Evolutionary conservation across 495 filamentous ascomycete species (phyloP), one percentile per base, ranked within the genome.

Genomic region (Aspergillus leporis): DNA sequence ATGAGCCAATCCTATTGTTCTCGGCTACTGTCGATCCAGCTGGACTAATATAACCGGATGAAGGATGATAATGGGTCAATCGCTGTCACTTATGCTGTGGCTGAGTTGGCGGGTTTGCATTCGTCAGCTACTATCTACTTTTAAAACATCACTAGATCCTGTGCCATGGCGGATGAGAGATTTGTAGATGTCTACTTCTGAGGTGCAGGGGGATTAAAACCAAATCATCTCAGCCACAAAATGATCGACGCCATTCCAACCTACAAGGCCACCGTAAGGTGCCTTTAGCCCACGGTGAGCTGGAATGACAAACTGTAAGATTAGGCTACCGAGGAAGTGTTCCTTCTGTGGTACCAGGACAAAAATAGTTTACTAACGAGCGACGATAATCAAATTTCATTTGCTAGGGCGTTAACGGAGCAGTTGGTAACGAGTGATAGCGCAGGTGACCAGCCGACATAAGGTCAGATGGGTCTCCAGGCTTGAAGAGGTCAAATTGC

Each of bases 361-460:
- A 41, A 14, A 41, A n/a, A 41, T n/a, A 41, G 38, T 3, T 41
- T 41, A 16, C 16, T 22, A 66, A 63, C 32, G 57, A 61, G 48
- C 36, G 25, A 31, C 49, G 19, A 49, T 49, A 49, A 53, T 61
- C 61, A 47, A 47, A 58, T 63, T 63, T 47, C 18, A 25, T 41
- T 30, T 38, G 23, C 53, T 50, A 54, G 34, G 49, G 46, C 46
- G 12, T n/a, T n/a, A 18, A 54, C 25, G 28, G 8, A 5, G 56
- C 32, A 30, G 25, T 58, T 53, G 53, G 56, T 55, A 60, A 36
- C 25, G 49, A 34, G 32, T 41, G 16, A 41, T 18, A 41, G 38
- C 2, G 6, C 6, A 51, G 30, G 0, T 47, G 18, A 6, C 38
- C n/a, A 3, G 3, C n/a, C 43, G 0, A 23, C 21, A 47, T 9